Base-by-base conservation (phyloP, 306 rosid species). In the Canavalia ensiformis region DNA sequence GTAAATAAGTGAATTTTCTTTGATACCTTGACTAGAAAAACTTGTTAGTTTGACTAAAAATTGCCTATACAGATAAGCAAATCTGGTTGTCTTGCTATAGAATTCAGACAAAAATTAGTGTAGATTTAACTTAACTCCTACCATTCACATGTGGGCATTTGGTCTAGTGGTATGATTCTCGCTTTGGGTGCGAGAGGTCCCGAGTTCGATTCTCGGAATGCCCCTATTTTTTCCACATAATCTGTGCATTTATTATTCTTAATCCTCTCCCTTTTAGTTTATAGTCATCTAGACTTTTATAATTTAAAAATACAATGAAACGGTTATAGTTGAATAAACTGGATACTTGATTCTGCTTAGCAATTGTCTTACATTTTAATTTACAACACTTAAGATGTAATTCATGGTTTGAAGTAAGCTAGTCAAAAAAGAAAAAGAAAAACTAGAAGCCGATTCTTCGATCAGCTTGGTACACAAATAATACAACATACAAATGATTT, bases 111-210 rank as follows among this genome's bases (percentile, higher is more conserved):
- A 39, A 56, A 75, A 35, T 9, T 6, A 13, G 31, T 1, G 55
- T n/a, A 67, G 0, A n/a, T 1, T 18, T 69, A 0, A 39, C 50
- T 2, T 50, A 35, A 2, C 55, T 4, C 18, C 4, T 0, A 0
- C 7, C 1, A 31, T 18, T 18, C 25, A 18, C 25, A 18, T 18
- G 25, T 9, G 91, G 91, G 87, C 92, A 82, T 87, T 81, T 82
- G 87, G 89, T 88, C 90, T 87, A 87, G 87, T 83, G 92, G 90
- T 85, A 85, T 87, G 94, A 88, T 90, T 88, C 89, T 90, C 85
- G 90, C 91, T 90, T 90, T n/a, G 91, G 92, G 94, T 83, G 91
- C 86, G 80, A 90, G 90, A 88, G 87, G 94, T 88, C 88, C 86
- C 65, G 82, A 84, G 91, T 85, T 85, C 82, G 18, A 70, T 79